phyloP scores from a whole-genome alignment of 2,329 filamentous ascomycete genomes.

The Neofusicoccum kwambonambiense region DNA sequence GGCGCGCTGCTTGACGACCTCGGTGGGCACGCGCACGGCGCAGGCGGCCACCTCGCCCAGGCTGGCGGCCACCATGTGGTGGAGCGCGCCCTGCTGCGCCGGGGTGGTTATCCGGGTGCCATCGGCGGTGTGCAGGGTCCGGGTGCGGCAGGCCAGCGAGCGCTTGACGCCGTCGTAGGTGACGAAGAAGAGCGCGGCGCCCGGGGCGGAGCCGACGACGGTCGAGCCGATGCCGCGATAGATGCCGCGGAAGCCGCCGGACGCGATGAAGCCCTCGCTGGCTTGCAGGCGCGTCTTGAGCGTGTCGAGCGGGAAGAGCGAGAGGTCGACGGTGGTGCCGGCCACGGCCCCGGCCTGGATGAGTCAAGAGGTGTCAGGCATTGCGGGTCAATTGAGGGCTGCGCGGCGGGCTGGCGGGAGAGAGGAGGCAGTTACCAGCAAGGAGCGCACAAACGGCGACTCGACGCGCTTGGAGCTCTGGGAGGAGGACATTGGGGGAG shows the following conservation, averaged over 20 bases:
- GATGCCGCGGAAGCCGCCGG: constrained; percentile 85
- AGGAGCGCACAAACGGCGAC: constrained; percentile 48
- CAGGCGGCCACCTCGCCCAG: constrained; percentile 90
- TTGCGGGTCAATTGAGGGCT: background rate
- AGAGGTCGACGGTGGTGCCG: constrained; percentile 93
- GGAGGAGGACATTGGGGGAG: background rate
- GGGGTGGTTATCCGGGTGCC: constrained; percentile 12
- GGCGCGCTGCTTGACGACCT: constrained; percentile 95
- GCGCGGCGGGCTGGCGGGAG: background rate
- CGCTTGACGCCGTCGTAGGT: constrained; percentile 76
- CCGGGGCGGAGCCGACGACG: constrained; percentile 86
- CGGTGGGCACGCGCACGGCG: constrained; percentile 86
- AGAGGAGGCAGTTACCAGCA: constrained; percentile 38
- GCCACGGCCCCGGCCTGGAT: constrained; percentile 78
- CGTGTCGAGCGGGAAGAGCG: constrained; percentile 96
- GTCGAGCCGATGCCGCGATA: constrained; percentile 91
- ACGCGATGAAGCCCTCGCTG: constrained; percentile 70
- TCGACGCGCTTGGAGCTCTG: constrained; percentile 37
- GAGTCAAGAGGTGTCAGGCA: background rate
- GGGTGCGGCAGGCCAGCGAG: constrained; percentile 22
- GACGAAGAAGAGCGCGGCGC: constrained; percentile 95
- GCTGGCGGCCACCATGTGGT: constrained; percentile 81
- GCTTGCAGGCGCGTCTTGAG: constrained; percentile 97
- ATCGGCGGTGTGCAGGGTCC: constrained; percentile 15
- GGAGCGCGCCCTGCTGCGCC: constrained; percentile 25